Conservation (phyloP, 2,329 filamentous ascomycete genomes). For the Metarhizium anisopliae region DNA sequence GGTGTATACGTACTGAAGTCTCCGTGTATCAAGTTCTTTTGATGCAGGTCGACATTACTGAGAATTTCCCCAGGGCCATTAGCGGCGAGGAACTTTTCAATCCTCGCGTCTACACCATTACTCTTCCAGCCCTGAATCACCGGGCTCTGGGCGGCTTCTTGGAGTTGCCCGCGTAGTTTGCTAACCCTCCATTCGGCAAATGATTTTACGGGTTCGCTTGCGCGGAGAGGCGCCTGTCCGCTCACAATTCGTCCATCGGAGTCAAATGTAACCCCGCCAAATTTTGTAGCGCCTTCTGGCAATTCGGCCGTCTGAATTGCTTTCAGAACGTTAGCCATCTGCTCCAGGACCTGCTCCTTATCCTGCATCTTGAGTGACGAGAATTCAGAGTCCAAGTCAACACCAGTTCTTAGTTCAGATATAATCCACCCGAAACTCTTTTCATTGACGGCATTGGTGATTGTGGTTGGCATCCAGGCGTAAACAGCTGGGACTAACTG, state of each 20-base stretch:
- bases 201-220: conserved; percentile 9
- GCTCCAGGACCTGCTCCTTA: conserved; percentile 8
- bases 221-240: conserved; percentile 8
- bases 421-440: conserved; percentile 15
- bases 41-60: conserved; percentile 7
- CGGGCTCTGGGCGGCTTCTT: conserved; percentile 6
- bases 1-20: conserved; percentile 16
- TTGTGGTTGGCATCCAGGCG: conserved; percentile 10
- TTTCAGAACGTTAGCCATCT: conserved; percentile 13
- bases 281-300: conserved; percentile 7
- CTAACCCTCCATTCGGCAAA: conserved; percentile 11
- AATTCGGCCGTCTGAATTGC: conserved; percentile 11
- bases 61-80: conserved; percentile 8
- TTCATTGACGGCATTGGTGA: conserved; percentile 1
- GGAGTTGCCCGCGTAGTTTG: conserved; percentile 7
- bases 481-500: conserved; percentile 8
- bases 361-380: conserved; percentile 3
- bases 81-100: conserved; percentile 10
- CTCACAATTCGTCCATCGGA: conserved; percentile 8
- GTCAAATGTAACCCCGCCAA: conserved; percentile 15
- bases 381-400: conserved; percentile 13
- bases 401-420: conserved; percentile 15
- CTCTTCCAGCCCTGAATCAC: conserved; percentile 13
- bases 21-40: conserved; percentile 14
- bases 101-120: conserved; percentile 5